Evolutionary conservation across 2,329 filamentous ascomycete genomes (phyloP), one percentile per base, ranked within the genome.

Genomic region (Curvularia sp.): DNA sequence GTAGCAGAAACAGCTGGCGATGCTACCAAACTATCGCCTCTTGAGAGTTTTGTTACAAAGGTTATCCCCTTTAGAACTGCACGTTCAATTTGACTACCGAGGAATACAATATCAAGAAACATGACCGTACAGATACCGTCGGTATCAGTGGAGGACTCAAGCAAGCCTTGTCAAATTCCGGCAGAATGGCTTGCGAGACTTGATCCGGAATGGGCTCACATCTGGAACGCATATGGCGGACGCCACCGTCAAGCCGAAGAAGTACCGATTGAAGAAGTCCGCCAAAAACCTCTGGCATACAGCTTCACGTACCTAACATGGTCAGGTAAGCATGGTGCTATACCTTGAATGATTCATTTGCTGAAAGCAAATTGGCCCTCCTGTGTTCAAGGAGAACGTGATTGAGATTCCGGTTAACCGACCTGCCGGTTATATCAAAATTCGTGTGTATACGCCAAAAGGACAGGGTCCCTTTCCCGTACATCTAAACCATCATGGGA

Each of bases 231-330:
- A 28, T 46, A 64, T 49, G 61, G 61, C 19, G 58, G 52, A 42
- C 28, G 53, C 36, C 28, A 64, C 58, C 49, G 55, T 61, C 43
- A 56, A 38, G 57, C 61, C 9, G 61, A 64, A 39, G 58, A 64
- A 39, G 27, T 61, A 12, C 48, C 61, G 25, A 48, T 64, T 32
- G 61, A 64, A 45, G 45, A 64, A 28, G 60, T 59, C 39, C 58
- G 55, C 27, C 49, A 42, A n/a, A 59, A 61, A 15, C 61, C 61
- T 21, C 23, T 53, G 7, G 25, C 27, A 38, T 61, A 61, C 30
- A 64, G 58, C 41, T 64, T 64, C 42, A 59, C 61, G 18, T 61
- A 64, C 43, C 61, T 58, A 36, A 64, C 61, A 32, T 64, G 55
- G 49, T 50, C 58, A 56, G 61, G 55, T 53, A 13, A 47, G 53